Evolutionary conservation across 139 green algal genomes (phyloP).

Genomic region (Zygnema circumcarinatum): DNA sequence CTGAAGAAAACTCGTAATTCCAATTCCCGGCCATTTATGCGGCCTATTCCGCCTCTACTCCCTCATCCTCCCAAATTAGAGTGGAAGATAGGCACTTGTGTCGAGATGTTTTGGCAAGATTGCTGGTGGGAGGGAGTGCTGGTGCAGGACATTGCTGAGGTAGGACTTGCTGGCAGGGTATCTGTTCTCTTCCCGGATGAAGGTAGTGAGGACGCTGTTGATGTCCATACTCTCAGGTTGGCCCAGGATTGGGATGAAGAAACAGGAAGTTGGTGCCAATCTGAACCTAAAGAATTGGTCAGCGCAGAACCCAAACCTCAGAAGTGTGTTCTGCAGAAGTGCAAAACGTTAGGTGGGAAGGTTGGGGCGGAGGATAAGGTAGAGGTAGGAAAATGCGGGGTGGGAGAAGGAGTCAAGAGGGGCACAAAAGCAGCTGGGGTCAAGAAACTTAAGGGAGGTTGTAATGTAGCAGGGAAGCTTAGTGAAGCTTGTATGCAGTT

Average conservation of each 20-base stretch:
- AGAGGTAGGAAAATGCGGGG: no score
- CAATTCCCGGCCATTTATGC: neutral
- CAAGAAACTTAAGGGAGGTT: no score
- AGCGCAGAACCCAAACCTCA: no score
- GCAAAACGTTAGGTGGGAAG: no score
- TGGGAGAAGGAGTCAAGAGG: no score
- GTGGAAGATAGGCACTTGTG: slow-evolving; percentile 13
- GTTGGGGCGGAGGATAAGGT: no score
- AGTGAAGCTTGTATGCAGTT: no score
- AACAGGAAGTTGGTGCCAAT: slow-evolving; percentile 8
- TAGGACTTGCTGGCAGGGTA: neutral
- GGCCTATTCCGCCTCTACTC: slow-evolving; percentile 4
- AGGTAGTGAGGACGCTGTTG: slow-evolving; percentile 1
- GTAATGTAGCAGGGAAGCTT: no score
- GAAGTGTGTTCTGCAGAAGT: no score
- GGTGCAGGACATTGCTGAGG: slow-evolving; percentile 25
- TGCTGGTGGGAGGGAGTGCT: slow-evolving; percentile 53
- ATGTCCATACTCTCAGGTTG: slow-evolving; percentile 21
- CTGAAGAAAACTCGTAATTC: neutral
- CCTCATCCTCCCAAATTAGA: neutral
- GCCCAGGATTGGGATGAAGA: slow-evolving; percentile 37
- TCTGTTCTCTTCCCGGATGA: slow-evolving; percentile 41
- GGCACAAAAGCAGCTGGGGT: no score
- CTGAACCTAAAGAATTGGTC: neutral
- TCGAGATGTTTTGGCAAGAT: slow-evolving; percentile 46